A percentile compares a stretch with the other conserved stretches of the same genome.
Conservation (phyloP, 495 filamentous ascomycete genomes). For the Pseudoneurospora amorphoporcata region DNA sequence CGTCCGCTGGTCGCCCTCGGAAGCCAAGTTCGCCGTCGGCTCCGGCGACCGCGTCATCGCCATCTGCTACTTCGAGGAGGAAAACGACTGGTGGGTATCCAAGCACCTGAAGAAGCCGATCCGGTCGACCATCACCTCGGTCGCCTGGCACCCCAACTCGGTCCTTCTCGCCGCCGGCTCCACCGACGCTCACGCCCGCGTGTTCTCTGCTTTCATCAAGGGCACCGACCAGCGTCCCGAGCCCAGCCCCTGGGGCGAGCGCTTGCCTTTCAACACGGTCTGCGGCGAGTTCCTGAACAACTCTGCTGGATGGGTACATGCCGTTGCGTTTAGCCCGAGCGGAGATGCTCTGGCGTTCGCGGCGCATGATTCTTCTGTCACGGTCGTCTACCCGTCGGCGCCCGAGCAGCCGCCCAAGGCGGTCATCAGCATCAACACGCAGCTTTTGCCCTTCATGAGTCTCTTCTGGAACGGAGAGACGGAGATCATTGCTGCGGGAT, state of each 20-base stretch:
- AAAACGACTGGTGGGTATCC: conserved; percentile 99
- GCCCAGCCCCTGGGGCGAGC: conserved; percentile 85
- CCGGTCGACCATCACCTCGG: conserved; percentile 84
- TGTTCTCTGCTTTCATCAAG: conserved; percentile 94
- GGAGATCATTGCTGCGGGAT: conserved; percentile 91
- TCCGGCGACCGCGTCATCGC: conserved; percentile 92
- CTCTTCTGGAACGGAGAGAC: conserved; percentile 86
- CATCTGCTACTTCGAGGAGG: conserved; percentile 97
- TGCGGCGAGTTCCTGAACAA: conserved; percentile 94
- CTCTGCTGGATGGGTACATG: conserved; percentile 93
- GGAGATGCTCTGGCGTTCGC: conserved; percentile 86
- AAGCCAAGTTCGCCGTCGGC: conserved; percentile 94
- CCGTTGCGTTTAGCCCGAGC: conserved; percentile 80
- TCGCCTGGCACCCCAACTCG: conserved; percentile 94
- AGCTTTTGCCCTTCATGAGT: conserved; percentile 81
- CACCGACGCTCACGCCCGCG: conserved; percentile 93
- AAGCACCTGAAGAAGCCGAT: conserved; percentile 99
- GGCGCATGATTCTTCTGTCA: conserved; percentile 90
- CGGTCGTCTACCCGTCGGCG: conserved; percentile 86
- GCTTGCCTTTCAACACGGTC: conserved; percentile 92
- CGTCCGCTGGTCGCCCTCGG: conserved; percentile 93
- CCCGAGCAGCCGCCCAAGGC: conserved; percentile 86
- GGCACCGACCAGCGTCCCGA: conserved; percentile 81
- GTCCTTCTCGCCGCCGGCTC: conserved; percentile 89
- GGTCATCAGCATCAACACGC: conserved; percentile 78